A percentile compares a stretch with the other conserved stretches of the same genome.
Evolutionary conservation across 164 flowering plant genomes (phyloP).

Genomic region (Akebia trifoliata): DNA sequence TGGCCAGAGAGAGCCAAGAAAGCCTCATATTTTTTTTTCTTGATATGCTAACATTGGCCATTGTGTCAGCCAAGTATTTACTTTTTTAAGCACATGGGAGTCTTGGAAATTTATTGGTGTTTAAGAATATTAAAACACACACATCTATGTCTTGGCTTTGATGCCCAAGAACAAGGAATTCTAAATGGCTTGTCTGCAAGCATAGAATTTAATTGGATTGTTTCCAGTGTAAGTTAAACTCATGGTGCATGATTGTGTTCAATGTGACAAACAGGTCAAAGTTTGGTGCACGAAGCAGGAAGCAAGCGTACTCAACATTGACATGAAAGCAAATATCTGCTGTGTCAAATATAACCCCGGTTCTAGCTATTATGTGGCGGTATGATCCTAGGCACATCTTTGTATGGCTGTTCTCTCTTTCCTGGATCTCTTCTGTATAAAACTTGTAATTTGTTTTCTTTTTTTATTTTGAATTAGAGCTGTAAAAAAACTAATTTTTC

Average conservation of each 20-base stretch:
- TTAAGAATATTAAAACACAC: neutral
- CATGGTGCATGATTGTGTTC: conserved; percentile 7
- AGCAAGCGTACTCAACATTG: conserved; percentile 85
- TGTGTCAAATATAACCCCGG: conserved; percentile 97
- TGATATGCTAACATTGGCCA: neutral
- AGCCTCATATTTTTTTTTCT: too few relatives aligned
- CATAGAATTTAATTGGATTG: neutral
- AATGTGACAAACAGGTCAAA: conserved; percentile 65
- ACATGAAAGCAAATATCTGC: conserved; percentile 98
- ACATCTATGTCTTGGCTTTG: neutral
- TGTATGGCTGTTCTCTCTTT: too few relatives aligned
- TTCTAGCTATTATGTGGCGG: conserved; percentile 75
- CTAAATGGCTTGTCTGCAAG: neutral
- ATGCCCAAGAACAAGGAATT: neutral
- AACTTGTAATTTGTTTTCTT: too few relatives aligned
- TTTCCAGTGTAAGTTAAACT: neutral
- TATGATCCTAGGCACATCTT: conserved; percentile 24
- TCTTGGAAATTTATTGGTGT: neutral
- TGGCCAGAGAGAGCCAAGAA: too few relatives aligned
- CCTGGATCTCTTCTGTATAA: too few relatives aligned
- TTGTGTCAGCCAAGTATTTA: neutral
- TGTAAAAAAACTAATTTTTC: too few relatives aligned
- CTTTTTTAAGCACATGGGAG: neutral
- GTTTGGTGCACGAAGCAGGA: conserved; percentile 99
- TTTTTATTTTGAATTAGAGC: too few relatives aligned